A percentile compares a stretch with the other conserved stretches of the same genome.
These are phyloP conservation scores for Brassica napus DNA, from an alignment of 345 rosid species.

Conservation along the genomic window Da-Ae NC_063444.1:18126001-18126500, in stretches of 20 bases:
- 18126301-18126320: slow-evolving; percentile 71
- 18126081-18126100: slow-evolving; percentile 39
- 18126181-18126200: neutral
- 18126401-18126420: no score
- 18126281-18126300: slow-evolving; percentile 68
- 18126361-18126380: slow-evolving; percentile 91
- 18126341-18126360: slow-evolving; percentile 78
- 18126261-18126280: neutral
- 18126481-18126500: no score
- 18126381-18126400: no score
- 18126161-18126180: slow-evolving; percentile 30
- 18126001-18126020: neutral
- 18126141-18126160: slow-evolving; percentile 20
- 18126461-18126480: no score
- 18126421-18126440: no score
- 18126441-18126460: no score
- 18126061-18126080: slow-evolving; percentile 29
- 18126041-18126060: slow-evolving; percentile 94
- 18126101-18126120: neutral
- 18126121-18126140: no score
- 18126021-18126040: slow-evolving; percentile 27
- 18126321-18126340: slow-evolving; percentile 65
- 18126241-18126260: neutral
- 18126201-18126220: slow-evolving; percentile 20
- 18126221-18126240: slow-evolving; percentile 27